Evolutionary conservation across 345 rosid genomes (phyloP), one percentile per base, ranked within the genome.

Genomic region (Corymbia maculata): DNA sequence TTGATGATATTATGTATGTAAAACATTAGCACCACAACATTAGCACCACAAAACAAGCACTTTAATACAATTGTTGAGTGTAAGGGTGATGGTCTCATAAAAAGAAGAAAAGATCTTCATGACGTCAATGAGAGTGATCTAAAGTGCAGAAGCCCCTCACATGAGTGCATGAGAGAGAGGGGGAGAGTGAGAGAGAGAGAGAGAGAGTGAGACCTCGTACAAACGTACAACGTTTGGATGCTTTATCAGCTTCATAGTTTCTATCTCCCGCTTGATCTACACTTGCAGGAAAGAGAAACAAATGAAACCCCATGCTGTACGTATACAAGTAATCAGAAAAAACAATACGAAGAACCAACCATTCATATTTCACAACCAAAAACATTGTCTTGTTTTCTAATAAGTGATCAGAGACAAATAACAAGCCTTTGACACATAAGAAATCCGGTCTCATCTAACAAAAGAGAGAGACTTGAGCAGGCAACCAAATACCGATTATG

Each of bases 191-290:
- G 86, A 87, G 19, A 70, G 42, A 55, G 14, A 49, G 79, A 52
- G 59, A 90, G 57, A 87, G 90, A 91, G 90, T 90, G 86, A 87
- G 86, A 96, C 98, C 99, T 98, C 99, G 16, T 92, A 92, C 86
- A 97, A 88, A 80, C 86, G 96, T 90, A 98, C 98, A 89, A 98
- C 99, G 91, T 97, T 93, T 21, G 99, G 99, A 93, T 98, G 99
- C 91, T 97, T 95, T 89, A 98, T 91, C 90, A 95, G 92, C 94
- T 97, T 98, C 99, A 98, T 98, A 44, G 97, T 98, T 68, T 96
- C 96, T 57, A 98, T 88, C 91, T 98, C 99, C 85, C 98, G 93
- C 93, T 91, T 95, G 90, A 98, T 98, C 99, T 98, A 94, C 66
- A 87, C 85, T 91, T 24, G 45, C 86, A 85, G 8, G 47, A 61